Base-by-base conservation (phyloP, 1,284 basidiomycete genomes). In the Cryptococcus sp. region DNA sequence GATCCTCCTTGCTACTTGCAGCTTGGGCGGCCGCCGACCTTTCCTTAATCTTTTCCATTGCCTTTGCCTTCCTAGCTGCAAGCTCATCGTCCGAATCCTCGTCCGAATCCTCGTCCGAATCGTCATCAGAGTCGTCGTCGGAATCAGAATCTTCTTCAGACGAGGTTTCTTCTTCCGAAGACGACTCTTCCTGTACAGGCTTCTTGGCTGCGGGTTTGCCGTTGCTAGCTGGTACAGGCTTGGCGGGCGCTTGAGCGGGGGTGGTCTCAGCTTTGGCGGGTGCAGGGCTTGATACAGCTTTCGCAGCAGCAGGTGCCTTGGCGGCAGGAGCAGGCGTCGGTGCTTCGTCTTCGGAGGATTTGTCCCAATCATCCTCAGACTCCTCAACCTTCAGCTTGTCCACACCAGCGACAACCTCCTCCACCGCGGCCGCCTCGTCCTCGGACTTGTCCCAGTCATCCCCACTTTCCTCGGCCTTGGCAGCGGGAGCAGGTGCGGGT, bases 371-470 rank as follows among this genome's bases (percentile, higher is more conserved):
- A 62, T 91, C 74, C 38, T 75, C 75, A 11, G 64, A 67, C 54
- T 75, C 71, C 27, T 68, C 69, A 13, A 74, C 71, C 66, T 71
- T 71, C 20, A 73, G 57, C 58, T 70, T 70, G 48, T 71, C 71
- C 25, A 76, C 69, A 8, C 62, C 69, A 17, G 69, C 62, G 1
- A 62, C 62, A 15, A 68, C 63, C 19, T 64, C 62, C 50, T 58
- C 59, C 6, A 56, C 60, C 7, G 57, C 56, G n/a, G 54, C 35
- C 6, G 85, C 83, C 56, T 85, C 88, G 10, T 89, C 89, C 61
- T 88, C 90, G 41, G 87, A 86, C 25, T 86, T 89, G 61, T 96
- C 93, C 93, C 93, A 96, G 64, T 91, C 89, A 63, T 91, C 78
- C 38, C 73, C 77, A 16, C 64, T 67, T 57, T 77, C 73, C 19